Evolutionary conservation across 164 flowering plant genomes (phyloP), one percentile per base, ranked within the genome.

Genomic region (Protea cynaroides): DNA sequence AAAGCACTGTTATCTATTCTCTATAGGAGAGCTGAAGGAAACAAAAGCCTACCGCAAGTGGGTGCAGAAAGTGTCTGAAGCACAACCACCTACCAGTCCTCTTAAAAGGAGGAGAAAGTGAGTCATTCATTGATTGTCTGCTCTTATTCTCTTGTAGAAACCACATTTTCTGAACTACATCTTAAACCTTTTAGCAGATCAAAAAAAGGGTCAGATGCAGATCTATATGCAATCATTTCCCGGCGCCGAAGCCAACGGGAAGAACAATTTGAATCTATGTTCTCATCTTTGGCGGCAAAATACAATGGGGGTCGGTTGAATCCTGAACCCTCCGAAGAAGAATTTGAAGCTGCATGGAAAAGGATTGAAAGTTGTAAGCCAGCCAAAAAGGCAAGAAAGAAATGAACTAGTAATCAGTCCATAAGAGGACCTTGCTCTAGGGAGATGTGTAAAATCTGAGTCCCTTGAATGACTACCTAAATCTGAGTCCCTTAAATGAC

Each of bases 241-340:
- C 92, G 85, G 74, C 82, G 99, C 8, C 82, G 79, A 69, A 75
- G 62, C 65, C 82, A 84, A 76, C 80, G 99, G 80, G 89, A 83
- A 77, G 89, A 72, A 53, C 77, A 63, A 36, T 77, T 94, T 62
- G 88, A 91, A 63, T 81, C 96, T 25, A 81, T 91, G 96, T 87
- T 91, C 71, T 81, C 96, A 36, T 84, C 96, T 58, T 54, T 91
- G 54, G 71, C 77, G 13, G 56, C 83, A 24, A 94, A 82, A 73
- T 86, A 87, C 59, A 87, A 84, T 37, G 91, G 88, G 17, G 73
- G 69, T 24, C 61, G 25, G 24, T 51, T 47, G 3, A 18, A 25
- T 54, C 54, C 81, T 19, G 94, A 89, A 72, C 99, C 97, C n/a
- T 81, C 82, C 4, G 99, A 91, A 61, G 97, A 88, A 73, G 99